Evolutionary conservation across 371 early-diverging fungal species (phyloP), one percentile per base, ranked within the genome.

Genomic region (Syncephalis fuscata): DNA sequence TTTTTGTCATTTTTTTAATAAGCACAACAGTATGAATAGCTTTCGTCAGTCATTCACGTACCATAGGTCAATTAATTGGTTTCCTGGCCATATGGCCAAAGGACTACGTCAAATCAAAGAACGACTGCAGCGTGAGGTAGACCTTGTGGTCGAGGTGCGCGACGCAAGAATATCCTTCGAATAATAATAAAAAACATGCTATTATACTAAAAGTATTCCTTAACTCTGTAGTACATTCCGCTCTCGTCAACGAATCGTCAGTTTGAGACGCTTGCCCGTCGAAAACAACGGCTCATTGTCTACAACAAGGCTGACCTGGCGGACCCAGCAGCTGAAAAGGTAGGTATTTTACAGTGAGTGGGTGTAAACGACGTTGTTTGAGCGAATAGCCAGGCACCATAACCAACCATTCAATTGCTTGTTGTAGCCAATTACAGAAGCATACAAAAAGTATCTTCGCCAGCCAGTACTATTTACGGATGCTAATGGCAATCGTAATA

Each of bases 231-330:
- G 44, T 51, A 91, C 44, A 85, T 93, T 45, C 97, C 97, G 3
- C 57, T 96, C 1, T 83, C 91, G 0, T 81, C 85, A 19, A 80
- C 87, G 53, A 93, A 92, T 65, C 74, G 74, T 44, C 74, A 76
- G 57, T 83, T 92, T 48, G 88, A 89, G 56, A 66, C 75, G 27
- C 55, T 80, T 7, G 70, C 82, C 17, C 73, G 70, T 16, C 46
- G 53, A 21, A 68, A 81, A 46, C 73, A 78, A 11, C 69, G 89
- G 1, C 58, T 93, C 21, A 73, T 95, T 16, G 80, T 94, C 2
- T 89, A 89, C 66, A 94, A 93, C 71, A 96, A 94, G 66, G 61
- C 69, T 10, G 96, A 96, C 66, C 65, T 95, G 22, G 88, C 89
- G 0, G 78, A 84, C 48, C 69, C 73, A 24, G 43, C 51, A 17